phyloP scores from a whole-genome alignment of 306 rosid species.

The Fagus crenata region DNA sequence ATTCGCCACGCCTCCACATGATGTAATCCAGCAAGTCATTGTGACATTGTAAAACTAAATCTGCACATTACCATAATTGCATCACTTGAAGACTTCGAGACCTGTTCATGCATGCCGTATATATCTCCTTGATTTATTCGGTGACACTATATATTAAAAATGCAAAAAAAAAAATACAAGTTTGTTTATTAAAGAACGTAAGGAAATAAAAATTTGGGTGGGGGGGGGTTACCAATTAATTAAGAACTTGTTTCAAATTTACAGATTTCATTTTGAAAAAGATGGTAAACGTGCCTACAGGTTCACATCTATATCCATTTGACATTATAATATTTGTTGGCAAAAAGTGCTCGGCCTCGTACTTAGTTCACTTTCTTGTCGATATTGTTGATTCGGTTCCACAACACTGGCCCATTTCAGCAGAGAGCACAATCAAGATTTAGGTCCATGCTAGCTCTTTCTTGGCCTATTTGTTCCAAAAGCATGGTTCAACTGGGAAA shows the following conservation, averaged over 20 bases:
- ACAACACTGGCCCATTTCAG: not conserved
- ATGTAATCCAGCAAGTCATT: not conserved
- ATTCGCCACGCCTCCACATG: not conserved
- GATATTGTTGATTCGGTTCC: not conserved
- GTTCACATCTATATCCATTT: not conserved
- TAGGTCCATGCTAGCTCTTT: too few relatives aligned
- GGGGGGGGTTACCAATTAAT: too few relatives aligned
- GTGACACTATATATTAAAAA: too few relatives aligned
- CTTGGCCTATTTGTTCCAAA: too few relatives aligned
- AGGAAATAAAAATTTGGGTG: too few relatives aligned
- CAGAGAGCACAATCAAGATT: too few relatives aligned
- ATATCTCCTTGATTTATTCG: too few relatives aligned
- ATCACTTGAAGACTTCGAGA: not conserved
- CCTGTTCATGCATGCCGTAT: too few relatives aligned
- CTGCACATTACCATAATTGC: not conserved
- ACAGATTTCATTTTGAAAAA: not conserved
- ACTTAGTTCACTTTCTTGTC: not conserved
- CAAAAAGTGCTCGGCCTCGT: not conserved
- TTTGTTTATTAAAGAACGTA: too few relatives aligned
- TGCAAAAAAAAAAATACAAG: too few relatives aligned
- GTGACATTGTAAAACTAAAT: not conserved
- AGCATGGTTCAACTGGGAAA: too few relatives aligned
- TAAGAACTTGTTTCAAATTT: not conserved
- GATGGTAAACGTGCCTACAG: not conserved
- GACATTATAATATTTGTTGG: not conserved